A percentile compares a stretch with the other conserved stretches of the same genome.
Conservation (phyloP, 805 yeast genomes). For the Metschnikowia vanudenii region DNA sequence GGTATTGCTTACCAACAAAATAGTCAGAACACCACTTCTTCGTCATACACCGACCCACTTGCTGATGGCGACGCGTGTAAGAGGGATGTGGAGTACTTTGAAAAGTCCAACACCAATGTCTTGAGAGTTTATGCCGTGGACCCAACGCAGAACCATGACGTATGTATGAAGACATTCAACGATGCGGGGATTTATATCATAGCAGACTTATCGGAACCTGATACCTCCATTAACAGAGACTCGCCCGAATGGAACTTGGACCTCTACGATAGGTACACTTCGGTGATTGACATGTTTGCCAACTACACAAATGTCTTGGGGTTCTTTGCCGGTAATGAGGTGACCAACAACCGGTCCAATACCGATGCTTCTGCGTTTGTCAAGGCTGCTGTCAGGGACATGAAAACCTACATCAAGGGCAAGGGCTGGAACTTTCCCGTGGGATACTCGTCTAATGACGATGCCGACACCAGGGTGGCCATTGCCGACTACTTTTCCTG, state of each 20-base stretch:
- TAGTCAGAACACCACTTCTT: slow-evolving; percentile 45
- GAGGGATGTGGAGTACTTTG: slow-evolving; percentile 79
- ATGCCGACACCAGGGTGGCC: slow-evolving; percentile 69
- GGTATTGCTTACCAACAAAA: slow-evolving; percentile 83
- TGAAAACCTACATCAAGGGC: slow-evolving; percentile 67
- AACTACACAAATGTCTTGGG: slow-evolving; percentile 82
- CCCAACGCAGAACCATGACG: slow-evolving; percentile 64
- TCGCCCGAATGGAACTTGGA: slow-evolving; percentile 75
- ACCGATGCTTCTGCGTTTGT: slow-evolving; percentile 92
- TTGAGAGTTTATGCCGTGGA: slow-evolving; percentile 86
- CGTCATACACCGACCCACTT: slow-evolving; percentile 66
- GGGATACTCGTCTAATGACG: slow-evolving; percentile 93
- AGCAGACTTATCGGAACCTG: slow-evolving; percentile 63
- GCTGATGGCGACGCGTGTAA: slow-evolving; percentile 67
- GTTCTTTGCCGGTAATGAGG: slow-evolving; percentile 98
- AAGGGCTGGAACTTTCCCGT: slow-evolving; percentile 69
- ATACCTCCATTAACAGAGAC: slow-evolving; percentile 70
- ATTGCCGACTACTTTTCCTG: slow-evolving; percentile 86
- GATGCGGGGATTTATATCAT: slow-evolving; percentile 46
- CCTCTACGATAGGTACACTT: slow-evolving; percentile 72
- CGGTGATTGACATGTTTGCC: slow-evolving; percentile 77
- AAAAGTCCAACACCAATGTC: slow-evolving; percentile 67
- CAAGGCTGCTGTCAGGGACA: slow-evolving; percentile 93
- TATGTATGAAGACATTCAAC: slow-evolving; percentile 56
- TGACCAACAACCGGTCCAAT: slow-evolving; percentile 76